Base-by-base conservation (phyloP, 768 basidiomycete species). In the Termitomyces sp. region DNA sequence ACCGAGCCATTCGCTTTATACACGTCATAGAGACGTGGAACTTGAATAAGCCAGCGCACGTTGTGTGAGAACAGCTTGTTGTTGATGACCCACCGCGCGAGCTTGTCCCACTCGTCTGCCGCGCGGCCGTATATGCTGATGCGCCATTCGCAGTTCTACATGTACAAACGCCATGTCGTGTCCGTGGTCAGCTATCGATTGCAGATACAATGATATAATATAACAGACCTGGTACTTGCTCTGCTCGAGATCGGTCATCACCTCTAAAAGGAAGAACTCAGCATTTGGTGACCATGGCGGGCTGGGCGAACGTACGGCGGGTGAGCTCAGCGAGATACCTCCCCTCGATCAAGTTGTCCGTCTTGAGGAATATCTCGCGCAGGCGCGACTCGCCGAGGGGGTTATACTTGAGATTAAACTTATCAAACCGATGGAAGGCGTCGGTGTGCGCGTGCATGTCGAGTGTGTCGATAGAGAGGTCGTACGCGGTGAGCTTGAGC, bases 391-490 rank as follows among this genome's bases (percentile, higher is more conserved):
- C n/a, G 41, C 41, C n/a, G 18, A 41, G 44, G 44, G 23, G 95
- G 66, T 97, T 97, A 71, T 98, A 98, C 73, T 98, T 94, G 46
- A 97, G 77, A 66, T 98, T 98, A 77, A 98, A 98, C 69, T 96
- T 94, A 76, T 97, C 97, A 69, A 97, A 98, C 14, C 97, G 90
- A 71, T 99, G 96, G 80, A 99, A 98, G 1, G 95, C 92, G 68
- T 97, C 95, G 63, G 92, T 89, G 71, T 99, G 96, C 0, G 96
- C 97, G 63, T 98, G 97, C 97, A 99, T 99, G 69, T 99, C 97
- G 43, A 99, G 83, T 3, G 97, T 99, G 69, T 99, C 97, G 69
- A 99, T 98, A 12, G 95, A 97, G 36, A 99, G 82, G 65, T 99
- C 97, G 71, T 99, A 99, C 1, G 97, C 96, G 1, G 91, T 95